phyloP scores from a whole-genome alignment of 257 asterid genomes.

The Petunia secreta region DNA sequence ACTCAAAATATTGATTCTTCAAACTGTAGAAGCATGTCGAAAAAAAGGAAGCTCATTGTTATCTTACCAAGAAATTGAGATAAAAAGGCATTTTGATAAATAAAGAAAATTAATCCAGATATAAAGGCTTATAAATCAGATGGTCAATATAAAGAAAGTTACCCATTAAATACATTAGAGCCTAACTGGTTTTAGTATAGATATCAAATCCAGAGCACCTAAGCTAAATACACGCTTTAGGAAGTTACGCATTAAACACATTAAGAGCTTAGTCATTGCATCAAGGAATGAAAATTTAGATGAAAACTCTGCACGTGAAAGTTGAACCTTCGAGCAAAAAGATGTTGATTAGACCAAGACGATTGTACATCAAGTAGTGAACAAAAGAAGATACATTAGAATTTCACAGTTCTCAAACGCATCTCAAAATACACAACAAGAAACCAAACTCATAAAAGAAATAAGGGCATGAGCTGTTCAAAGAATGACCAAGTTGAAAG shows the following conservation, averaged over 20 bases:
- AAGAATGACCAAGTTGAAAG: background rate
- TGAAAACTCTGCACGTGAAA: background rate
- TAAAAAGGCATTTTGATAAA: background rate
- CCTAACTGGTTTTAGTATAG: background rate
- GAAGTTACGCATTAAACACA: background rate
- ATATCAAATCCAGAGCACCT: background rate
- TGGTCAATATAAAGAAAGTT: background rate
- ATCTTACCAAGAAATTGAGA: background rate
- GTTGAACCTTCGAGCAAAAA: conserved; percentile 9
- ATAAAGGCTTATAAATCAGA: background rate
- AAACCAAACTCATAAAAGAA: background rate
- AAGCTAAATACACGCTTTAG: background rate
- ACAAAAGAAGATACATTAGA: background rate
- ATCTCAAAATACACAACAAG: background rate
- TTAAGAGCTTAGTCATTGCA: background rate
- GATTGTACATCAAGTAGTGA: background rate
- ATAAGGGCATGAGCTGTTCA: background rate
- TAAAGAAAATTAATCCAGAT: too few relatives aligned
- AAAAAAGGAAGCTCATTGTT: background rate
- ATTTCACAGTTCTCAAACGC: background rate
- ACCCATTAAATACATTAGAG: background rate
- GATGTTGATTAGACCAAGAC: background rate
- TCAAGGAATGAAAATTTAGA: background rate
- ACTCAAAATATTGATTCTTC: conserved; percentile 14
- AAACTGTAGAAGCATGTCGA: background rate